Conservation (phyloP, 805 yeast species). For the Candida methanosorbosa region DNA sequence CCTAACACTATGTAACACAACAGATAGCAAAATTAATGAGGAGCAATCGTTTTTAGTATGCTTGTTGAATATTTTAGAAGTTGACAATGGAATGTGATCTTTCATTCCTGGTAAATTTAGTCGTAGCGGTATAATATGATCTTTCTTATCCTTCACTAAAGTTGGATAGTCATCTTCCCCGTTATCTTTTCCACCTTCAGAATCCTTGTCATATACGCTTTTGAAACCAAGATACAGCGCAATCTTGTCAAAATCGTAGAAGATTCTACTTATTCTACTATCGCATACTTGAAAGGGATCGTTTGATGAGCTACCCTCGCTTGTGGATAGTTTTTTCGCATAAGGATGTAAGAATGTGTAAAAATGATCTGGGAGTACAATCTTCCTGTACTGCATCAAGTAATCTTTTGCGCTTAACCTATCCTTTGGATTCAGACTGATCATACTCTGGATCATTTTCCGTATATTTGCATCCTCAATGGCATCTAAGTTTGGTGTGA, state of each 20-base stretch:
- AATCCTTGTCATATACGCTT: slow-evolving; percentile 10
- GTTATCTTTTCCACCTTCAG: slow-evolving; percentile 4
- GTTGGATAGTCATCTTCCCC: slow-evolving; percentile 8
- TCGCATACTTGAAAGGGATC: slow-evolving; percentile 37
- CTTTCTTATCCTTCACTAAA: slow-evolving; percentile 6
- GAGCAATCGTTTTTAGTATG: slow-evolving; percentile 29
- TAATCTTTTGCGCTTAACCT: slow-evolving; percentile 50
- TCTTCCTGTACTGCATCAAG: slow-evolving; percentile 38
- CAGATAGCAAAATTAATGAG: slow-evolving; percentile 47
- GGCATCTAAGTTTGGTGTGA: slow-evolving; percentile 50
- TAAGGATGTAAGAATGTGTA: slow-evolving; percentile 65
- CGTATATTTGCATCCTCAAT: slow-evolving; percentile 44
- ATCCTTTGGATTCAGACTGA: slow-evolving; percentile 49
- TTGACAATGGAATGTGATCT: slow-evolving; percentile 32
- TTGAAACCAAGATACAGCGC: slow-evolving; percentile 31
- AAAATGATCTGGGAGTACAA: slow-evolving; percentile 59
- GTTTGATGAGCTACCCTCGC: not conserved
- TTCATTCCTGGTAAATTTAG: slow-evolving; percentile 47
- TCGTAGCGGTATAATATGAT: slow-evolving; percentile 27
- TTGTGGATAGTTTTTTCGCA: slow-evolving; percentile 32
- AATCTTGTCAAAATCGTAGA: slow-evolving; percentile 47
- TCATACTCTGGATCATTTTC: slow-evolving; percentile 54
- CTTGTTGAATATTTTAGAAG: slow-evolving; percentile 16
- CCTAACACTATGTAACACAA: slow-evolving; percentile 51
- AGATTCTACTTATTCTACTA: slow-evolving; percentile 49